Base-by-base conservation (phyloP, 805 yeast species). In the Ogataea zsoltii region DNA sequence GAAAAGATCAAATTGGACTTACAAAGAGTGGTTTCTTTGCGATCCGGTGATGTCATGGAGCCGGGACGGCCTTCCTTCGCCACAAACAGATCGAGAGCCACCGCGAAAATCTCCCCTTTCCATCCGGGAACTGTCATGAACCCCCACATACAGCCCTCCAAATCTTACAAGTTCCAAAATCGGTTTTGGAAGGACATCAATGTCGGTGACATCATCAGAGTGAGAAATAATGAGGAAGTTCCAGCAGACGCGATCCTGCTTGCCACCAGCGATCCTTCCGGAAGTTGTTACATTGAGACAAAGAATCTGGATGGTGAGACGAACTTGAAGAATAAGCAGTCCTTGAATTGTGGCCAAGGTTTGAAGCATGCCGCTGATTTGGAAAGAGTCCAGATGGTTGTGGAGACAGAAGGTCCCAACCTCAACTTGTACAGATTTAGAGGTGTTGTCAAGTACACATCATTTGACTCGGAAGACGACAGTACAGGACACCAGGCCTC, bases 281-380 rank as follows among this genome's bases (percentile, higher is more conserved):
- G 83, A 41, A 78, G 76, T 41, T 85, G 91, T 65, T 75, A 70
- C 50, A 69, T 85, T 26, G 95, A 83, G 55, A 83, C 89, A 1
- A 80, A 82, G 53, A 83, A 82, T 55, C 67, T 83, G 45, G 89
- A 83, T 56, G 89, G 89, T 51, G 95, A 86, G 63, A 83, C 92
- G 3, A 86, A 83, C 59, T 72, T 86, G 61, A 87, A 86, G 60
- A 69, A 71, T 18, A 77, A 82, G 48, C 70, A 69, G 25, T 70
- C 85, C 6, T 59, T 87, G 28, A 69, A 70, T 13, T 72, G 81
- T 52, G 85, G 88, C 12, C 67, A 71, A 7, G 67, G 72, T 2
- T 61, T 86, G 33, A 74, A 71, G 37, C 83, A 75, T 51, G 73
- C 88, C 2, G 63, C 67, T 19, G 91, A 85, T 55, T 68, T 86